Conservation (phyloP, 345 rosid species). For the Crucihimalaya himalaica region DNA sequence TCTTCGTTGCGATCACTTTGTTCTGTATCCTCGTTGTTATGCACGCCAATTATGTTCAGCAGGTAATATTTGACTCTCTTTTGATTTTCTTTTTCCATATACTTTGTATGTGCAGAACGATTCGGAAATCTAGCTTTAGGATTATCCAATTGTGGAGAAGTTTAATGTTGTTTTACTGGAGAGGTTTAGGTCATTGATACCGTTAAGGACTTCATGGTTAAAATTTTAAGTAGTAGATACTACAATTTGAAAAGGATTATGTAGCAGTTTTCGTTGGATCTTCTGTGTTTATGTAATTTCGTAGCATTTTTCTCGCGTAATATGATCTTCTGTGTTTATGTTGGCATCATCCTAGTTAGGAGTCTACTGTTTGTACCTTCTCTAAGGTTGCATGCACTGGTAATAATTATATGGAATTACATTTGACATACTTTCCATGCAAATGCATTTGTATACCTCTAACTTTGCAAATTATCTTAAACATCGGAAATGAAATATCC, state of each 20-base stretch:
- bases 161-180: not conserved
- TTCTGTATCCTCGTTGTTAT: conserved; percentile 91
- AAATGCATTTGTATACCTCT: not conserved
- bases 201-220: not conserved
- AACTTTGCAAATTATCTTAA: not conserved
- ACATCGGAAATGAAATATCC: not conserved
- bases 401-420: not conserved
- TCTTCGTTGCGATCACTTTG: conserved; percentile 76
- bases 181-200: not conserved
- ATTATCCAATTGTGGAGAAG: not conserved
- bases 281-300: not conserved
- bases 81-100: not conserved
- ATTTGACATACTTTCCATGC: not conserved
- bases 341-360: not conserved
- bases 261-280: not conserved
- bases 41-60: conserved; percentile 99
- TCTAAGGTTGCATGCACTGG: not conserved
- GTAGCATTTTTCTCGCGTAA: not conserved
- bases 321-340: not conserved
- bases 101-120: not conserved
- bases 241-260: not conserved
- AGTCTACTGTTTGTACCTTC: conserved; percentile 13
- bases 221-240: not conserved
- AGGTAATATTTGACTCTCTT: conserved; percentile 46
- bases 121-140: not conserved